Conservation (phyloP, 495 filamentous ascomycete species). For the Hypoxylon intermedium region DNA sequence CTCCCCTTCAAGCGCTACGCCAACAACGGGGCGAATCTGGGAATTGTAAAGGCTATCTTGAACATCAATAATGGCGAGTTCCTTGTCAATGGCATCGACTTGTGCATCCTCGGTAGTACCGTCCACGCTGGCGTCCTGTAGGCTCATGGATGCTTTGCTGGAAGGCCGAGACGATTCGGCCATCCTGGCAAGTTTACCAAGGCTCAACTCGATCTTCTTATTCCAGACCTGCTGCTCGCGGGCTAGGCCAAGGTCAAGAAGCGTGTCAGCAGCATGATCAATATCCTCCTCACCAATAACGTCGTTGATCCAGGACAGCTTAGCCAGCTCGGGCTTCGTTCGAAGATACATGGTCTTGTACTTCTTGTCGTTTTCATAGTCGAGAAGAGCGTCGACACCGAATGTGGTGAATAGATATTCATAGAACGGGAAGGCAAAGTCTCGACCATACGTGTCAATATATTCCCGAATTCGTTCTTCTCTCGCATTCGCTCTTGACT, state of each 20-base stretch:
- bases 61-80: constrained; percentile 69
- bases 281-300: constrained; percentile 76
- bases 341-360: constrained; percentile 79
- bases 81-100: constrained; percentile 61
- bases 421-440: constrained; percentile 83
- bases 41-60: constrained; percentile 73
- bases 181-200: constrained; percentile 81
- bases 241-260: constrained; percentile 68
- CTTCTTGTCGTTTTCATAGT: constrained; percentile 66
- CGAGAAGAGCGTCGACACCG: constrained; percentile 70
- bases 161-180: constrained; percentile 57
- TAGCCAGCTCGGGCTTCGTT: constrained; percentile 68
- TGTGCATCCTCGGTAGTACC: constrained; percentile 43
- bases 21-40: constrained; percentile 60
- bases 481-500: constrained; percentile 43
- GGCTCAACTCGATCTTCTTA: constrained; percentile 87
- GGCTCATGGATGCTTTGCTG: constrained; percentile 42
- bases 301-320: constrained; percentile 95
- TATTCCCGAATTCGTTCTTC: constrained; percentile 60
- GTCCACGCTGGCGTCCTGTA: constrained; percentile 35
- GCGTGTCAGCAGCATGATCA: constrained; percentile 67
- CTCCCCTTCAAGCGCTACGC: constrained; percentile 77
- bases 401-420: constrained; percentile 71
- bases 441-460: constrained; percentile 74
- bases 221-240: constrained; percentile 81